Base-by-base conservation (phyloP, 139 green algal genomes). In the Chlamydomonas sp. region DNA sequence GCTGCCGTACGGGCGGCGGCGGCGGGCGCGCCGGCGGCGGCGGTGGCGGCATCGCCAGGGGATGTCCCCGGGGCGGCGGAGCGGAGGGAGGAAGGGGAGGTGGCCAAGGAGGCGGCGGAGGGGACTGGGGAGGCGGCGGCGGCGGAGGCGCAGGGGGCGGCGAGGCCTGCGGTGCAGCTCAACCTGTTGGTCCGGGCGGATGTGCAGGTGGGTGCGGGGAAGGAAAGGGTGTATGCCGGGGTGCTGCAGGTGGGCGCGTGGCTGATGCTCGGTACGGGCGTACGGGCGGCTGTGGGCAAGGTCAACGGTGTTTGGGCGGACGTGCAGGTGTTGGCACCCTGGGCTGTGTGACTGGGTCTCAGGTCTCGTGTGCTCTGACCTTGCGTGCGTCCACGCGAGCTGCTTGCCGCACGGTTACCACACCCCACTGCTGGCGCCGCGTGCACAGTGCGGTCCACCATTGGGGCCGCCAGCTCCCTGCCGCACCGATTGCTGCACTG, bases 181-280 rank as follows among this genome's bases (percentile, higher is more conserved):
- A 88, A 90, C 57, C 57, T 98, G 49, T 78, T 98, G 63, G 85
- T 99, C 73, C 98, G 98, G 91, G 96, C 95, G 5, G 96, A 98
- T 79, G 96, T 98, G 58, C 92, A 98, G 85, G 91, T 96, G 0
- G 12, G 76, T 4, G 90, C 93, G 7, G 89, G 94, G 16, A 64
- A 49, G 31, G 31, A 49, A 49, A 0, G 31, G 31, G 31, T 49
- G 31, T 49, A 0, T 49, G 31, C 0, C 31, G 31, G 31, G 31
- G 31, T 49, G 31, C 31, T 49, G 31, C 31, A 49, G 31, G 31
- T 49, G 31, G 31, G 31, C 31, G 31, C 31, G 31, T 49, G 31
- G 31, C 31, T 97, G 20, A 5, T 72, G 18, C 72, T 57, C 71
- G 63, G 68, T 14, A 73, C 79, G 67, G 63, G 73, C 73, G 31